Evolutionary conservation across 345 rosid genomes (phyloP).

Genomic region (Aethionema arabicum): DNA sequence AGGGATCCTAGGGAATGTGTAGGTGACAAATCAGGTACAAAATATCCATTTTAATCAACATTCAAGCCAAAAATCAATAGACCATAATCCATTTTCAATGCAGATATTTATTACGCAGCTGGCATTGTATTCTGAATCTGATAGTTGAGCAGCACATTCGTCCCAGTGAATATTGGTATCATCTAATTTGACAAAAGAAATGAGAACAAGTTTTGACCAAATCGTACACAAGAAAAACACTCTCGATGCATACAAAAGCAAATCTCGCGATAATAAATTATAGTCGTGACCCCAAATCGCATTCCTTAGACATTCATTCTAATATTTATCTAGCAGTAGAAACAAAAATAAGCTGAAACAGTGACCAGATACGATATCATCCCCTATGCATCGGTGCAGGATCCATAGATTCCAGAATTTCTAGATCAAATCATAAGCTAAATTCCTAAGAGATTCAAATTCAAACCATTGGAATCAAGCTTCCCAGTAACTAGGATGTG

Average conservation of each 20-base stretch:
- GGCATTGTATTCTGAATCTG: neutral
- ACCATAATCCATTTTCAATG: no score
- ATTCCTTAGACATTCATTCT: neutral
- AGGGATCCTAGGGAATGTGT: neutral
- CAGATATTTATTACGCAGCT: neutral
- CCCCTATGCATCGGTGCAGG: constrained; percentile 12
- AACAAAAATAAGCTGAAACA: constrained; percentile 15
- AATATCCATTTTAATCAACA: constrained; percentile 1
- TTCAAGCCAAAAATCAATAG: neutral
- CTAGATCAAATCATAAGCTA: constrained; percentile 20
- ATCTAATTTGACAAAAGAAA: neutral
- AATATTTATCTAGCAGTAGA: constrained; percentile 1
- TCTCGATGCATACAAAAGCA: neutral
- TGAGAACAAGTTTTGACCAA: neutral
- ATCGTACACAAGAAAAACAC: constrained; percentile 2
- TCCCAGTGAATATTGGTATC: neutral
- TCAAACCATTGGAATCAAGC: constrained; percentile 20
- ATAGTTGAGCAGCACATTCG: constrained; percentile 4
- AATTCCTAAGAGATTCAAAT: constrained; percentile 10
- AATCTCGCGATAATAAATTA: constrained; percentile 6
- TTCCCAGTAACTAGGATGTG: constrained; percentile 22
- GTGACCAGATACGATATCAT: constrained; percentile 4
- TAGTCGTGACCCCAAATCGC: constrained; percentile 17
- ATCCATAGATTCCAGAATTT: neutral
- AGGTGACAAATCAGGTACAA: neutral